These are phyloP conservation scores for Phaeosphaeria sp. DNA, from an alignment of 2,329 filamentous ascomycete species.

Conservation along the genomic window DNA sequence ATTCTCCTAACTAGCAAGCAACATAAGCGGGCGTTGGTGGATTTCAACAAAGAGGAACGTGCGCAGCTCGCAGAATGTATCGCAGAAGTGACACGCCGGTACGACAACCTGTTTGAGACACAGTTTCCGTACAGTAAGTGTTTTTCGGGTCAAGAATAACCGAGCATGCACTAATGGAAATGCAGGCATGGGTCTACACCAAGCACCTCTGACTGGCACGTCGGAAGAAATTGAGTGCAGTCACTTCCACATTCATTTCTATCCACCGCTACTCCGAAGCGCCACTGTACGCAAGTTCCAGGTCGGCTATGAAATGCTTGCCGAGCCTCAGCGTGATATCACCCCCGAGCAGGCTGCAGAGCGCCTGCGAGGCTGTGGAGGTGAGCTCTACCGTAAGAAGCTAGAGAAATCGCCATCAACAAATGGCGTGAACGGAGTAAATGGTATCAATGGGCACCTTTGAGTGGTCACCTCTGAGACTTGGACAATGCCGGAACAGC, in stretches of 20 bases:
- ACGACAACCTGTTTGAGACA: conserved; percentile 97
- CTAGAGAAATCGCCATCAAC: conserved; percentile 17
- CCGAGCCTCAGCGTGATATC: conserved; percentile 97
- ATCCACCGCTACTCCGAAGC: conserved; percentile 88
- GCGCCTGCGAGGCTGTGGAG: conserved; percentile 75
- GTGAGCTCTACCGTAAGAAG: conserved; percentile 80
- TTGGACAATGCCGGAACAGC: not conserved
- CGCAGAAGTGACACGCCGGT: conserved; percentile 85
- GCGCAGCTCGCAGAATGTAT: conserved; percentile 80
- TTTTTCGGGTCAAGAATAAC: not conserved
- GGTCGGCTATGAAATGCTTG: conserved; percentile 95
- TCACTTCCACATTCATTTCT: conserved; percentile 97
- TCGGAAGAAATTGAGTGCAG: conserved; percentile 84
- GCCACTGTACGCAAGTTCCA: conserved; percentile 96
- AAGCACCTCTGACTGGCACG: conserved; percentile 84
- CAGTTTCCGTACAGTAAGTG: conserved; percentile 90
- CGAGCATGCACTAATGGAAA: conserved; percentile 10
- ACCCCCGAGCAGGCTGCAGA: conserved; percentile 94
- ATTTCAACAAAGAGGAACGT: conserved; percentile 76
- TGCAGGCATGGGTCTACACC: conserved; percentile 87
- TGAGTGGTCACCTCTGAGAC: conserved; percentile 19
- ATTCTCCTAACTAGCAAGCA: conserved; percentile 85
- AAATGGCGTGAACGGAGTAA: conserved; percentile 25
- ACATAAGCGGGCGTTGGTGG: conserved; percentile 84
- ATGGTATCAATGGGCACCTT: conserved; percentile 22